Percentiles rank a stretch among this genome's conserved stretches.
phyloP scores from a whole-genome alignment of 352 stramenopile species.

The Globisporangium radiosum region DNA sequence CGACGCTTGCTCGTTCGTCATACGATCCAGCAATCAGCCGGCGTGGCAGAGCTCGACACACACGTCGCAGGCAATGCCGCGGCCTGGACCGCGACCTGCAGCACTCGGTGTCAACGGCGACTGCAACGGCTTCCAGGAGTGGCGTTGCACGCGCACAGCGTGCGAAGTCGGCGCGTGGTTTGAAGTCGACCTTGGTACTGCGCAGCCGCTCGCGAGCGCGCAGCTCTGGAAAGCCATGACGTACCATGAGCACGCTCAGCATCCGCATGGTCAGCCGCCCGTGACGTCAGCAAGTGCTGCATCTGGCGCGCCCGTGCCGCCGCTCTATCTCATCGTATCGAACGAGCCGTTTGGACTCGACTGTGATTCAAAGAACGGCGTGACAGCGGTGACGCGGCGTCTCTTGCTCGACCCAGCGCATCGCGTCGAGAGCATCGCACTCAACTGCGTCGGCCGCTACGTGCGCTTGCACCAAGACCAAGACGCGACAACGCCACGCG shows the following conservation, averaged over 20 bases:
- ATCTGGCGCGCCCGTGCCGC: conserved; percentile 23
- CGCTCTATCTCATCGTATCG: conserved; percentile 56
- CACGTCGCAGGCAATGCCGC: conserved; percentile 21
- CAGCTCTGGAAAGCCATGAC: conserved; percentile 69
- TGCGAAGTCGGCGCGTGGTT: conserved; percentile 60
- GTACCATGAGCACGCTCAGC: conserved; percentile 57
- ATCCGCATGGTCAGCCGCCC: conserved; percentile 31
- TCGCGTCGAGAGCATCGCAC: conserved; percentile 16
- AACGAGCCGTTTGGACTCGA: conserved; percentile 23
- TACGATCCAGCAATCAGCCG: conserved; percentile 19
- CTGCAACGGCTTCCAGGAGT: conserved; percentile 65
- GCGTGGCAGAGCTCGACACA: conserved; percentile 58
- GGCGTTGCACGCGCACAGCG: conserved; percentile 50
- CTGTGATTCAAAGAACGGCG: neutral
- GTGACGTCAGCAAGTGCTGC: conserved; percentile 26
- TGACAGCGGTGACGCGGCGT: neutral
- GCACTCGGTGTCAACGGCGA: conserved; percentile 59
- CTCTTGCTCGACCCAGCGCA: conserved; percentile 12
- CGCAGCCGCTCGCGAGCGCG: conserved; percentile 27
- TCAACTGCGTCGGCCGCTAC: conserved; percentile 31
- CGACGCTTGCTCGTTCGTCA: neutral
- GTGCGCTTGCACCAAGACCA: conserved; percentile 51
- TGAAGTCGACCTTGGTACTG: conserved; percentile 54
- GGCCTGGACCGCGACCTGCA: conserved; percentile 31
- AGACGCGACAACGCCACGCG: conserved; percentile 13